Base-by-base conservation (phyloP, 352 stramenopile species). In the Pythium guiyangense region DNA sequence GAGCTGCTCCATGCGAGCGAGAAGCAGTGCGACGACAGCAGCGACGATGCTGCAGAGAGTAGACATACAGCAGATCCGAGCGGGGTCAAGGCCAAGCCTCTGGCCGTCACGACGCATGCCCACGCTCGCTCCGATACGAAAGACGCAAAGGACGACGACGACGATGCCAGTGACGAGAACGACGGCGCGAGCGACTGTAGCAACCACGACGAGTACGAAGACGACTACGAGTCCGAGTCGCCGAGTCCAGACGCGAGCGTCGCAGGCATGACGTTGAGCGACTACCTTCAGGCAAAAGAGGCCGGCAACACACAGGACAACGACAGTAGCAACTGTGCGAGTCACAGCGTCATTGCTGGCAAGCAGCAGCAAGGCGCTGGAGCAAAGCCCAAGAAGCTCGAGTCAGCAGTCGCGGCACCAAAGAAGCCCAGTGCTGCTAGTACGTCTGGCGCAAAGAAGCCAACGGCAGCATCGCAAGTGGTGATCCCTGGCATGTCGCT, bases 401-500 rank as follows among this genome's bases (percentile, higher is more conserved):
- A 50, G 8, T 14, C 47, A 5, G 43, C 18, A 11, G 42, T 15
- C 10, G 47, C 44, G 9, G 26, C 46, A 29, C 29, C n/a, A 29
- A 71, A 67, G 50, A 72, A 66, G 12, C 12, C n/a, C 9, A 31
- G 15, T 31, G 57, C 42, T n/a, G 61, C 59, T 20, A 31, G 54
- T n/a, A 37, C n/a, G 26, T 49, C 34, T 15, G 52, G 35, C 3
- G 51, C 26, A 6, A 71, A 71, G 51, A 76, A 76, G 20, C 17
- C 54, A 29, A 27, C 42, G 15, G 54, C 63, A 22, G 22, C 22
- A 22, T 22, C 22, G 8, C 39, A 62, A 5, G 47, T 58, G 0
- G 62, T 81, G 31, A 67, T 86, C 34, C 80, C 61, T 27, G 75
- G 77, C 40, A 86, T 88, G 75, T 85, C 77, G 12, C 64, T 88